phyloP scores from a whole-genome alignment of 176 grass and related monocot species.

The Triticum aestivum region DNA sequence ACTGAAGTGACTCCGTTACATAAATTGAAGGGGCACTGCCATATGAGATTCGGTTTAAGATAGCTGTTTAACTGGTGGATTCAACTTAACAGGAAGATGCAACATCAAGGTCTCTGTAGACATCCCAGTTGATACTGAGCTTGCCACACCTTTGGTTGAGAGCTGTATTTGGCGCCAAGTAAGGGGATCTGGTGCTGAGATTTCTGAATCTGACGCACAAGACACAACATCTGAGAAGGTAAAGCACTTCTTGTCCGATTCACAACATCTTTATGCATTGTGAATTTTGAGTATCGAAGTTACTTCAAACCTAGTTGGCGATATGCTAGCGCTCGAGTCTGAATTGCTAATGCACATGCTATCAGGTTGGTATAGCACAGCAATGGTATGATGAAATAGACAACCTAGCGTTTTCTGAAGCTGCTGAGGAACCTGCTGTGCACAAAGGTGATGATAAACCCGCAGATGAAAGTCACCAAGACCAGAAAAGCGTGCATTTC shows the following conservation, averaged over 20 bases:
- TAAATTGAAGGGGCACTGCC: neutral
- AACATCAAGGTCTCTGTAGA: conserved; percentile 60
- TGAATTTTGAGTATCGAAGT: conserved; percentile 5
- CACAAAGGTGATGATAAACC: conserved; percentile 28
- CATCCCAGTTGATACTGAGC: conserved; percentile 73
- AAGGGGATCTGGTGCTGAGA: conserved; percentile 78
- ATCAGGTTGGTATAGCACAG: conserved; percentile 81
- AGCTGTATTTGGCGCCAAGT: conserved; percentile 72
- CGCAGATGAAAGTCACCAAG: conserved; percentile 37
- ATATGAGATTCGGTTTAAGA: conserved; percentile 8
- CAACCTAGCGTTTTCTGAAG: conserved; percentile 79
- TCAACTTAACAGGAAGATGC: conserved; percentile 65
- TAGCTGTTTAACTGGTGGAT: neutral
- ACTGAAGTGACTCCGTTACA: neutral
- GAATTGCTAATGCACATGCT: neutral
- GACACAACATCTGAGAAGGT: conserved; percentile 55
- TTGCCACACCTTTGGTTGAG: conserved; percentile 55
- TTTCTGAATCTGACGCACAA: conserved; percentile 42
- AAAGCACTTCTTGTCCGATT: neutral
- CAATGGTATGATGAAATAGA: conserved; percentile 95
- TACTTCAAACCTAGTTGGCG: neutral
- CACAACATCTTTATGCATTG: too few species aligned
- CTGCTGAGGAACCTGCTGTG: conserved; percentile 33
- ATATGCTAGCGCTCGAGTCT: neutral
- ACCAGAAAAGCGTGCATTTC: conserved; percentile 59